Base-by-base conservation (phyloP, 768 basidiomycete species). In the Tylopilus plumbeoviolaceoides region DNA sequence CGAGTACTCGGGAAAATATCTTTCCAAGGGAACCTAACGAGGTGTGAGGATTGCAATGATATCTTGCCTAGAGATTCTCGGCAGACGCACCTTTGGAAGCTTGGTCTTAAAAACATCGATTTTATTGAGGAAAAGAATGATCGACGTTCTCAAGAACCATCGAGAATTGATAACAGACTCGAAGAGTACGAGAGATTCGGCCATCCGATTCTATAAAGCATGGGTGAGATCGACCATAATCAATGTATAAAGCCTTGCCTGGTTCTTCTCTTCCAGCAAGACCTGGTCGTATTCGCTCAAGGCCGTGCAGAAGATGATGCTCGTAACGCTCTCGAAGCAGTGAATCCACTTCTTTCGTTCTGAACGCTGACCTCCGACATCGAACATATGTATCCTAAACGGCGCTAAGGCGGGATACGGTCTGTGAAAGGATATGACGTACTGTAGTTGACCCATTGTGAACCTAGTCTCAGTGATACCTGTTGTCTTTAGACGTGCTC, bases 391-490 rank as follows among this genome's bases (percentile, higher is more conserved):
- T 69, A 80, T 81, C 58, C 76, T 78, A 12, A 1, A 31, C 2
- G 15, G 23, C 1, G 4, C 20, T 44, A 40, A 36, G 28, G 20
- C 6, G 20, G 46, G 18, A 36, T 0, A 18, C 2, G 8, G 44
- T 0, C 2, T 1, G 0, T 5, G 0, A 11, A 20, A 3, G 5
- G 1, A 27, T 17, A 2, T 20, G 15, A 77, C 78, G 52, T 57
- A 83, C 80, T 80, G 79, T 7, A 83, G 65, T 45, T 76, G 80
- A 3, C 86, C 88, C 78, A 89, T 81, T 12, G 75, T 76, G 53
- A 91, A 90, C 63, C 86, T 72, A 7, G 94, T 97, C 72, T 98
- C 94, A 6, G 84, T 85, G 61, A 98, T 95, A 17, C 93, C 93
- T 3, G 89, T 85, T 50, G 85, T 91, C 75, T 95, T 95, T 53